Percentiles rank a stretch among this genome's conserved stretches.
Evolutionary conservation across 257 asterid species (phyloP).

Genomic region (Eustoma russellianum): DNA sequence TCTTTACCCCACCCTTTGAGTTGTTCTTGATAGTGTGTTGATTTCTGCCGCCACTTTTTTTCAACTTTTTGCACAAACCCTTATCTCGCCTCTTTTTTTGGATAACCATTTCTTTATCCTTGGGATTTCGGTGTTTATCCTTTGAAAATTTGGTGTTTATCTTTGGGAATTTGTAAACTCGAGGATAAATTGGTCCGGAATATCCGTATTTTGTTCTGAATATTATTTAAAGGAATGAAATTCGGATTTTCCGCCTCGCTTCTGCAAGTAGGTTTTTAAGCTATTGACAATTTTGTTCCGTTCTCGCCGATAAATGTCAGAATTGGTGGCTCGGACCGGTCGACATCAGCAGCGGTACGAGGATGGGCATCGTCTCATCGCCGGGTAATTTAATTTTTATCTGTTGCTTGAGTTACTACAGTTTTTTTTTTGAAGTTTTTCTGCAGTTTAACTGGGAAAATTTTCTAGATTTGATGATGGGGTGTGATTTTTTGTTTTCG

Average conservation of each 20-base stretch:
- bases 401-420: background rate
- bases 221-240: background rate
- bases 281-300: no score
- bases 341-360: constrained; percentile 85
- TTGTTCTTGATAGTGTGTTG: background rate
- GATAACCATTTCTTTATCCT: no score
- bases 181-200: background rate
- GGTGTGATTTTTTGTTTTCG: no score
- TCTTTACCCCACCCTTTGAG: background rate
- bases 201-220: background rate
- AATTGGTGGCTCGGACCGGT: constrained; percentile 89
- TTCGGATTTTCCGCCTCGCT: no score
- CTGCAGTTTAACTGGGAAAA: no score
- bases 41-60: background rate
- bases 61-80: background rate
- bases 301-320: constrained; percentile 54
- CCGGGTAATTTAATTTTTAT: constrained; percentile 37
- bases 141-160: background rate
- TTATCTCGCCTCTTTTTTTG: background rate
- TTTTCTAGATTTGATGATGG: no score
- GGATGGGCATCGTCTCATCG: constrained; percentile 79
- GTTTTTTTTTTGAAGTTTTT: background rate
- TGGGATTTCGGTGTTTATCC: constrained; percentile 4
- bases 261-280: no score
- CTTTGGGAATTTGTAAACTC: no score